These are phyloP conservation scores for Amesomyces nigricolor DNA, from an alignment of 2,329 filamentous ascomycete genomes.

Conservation along the genomic window DNA sequence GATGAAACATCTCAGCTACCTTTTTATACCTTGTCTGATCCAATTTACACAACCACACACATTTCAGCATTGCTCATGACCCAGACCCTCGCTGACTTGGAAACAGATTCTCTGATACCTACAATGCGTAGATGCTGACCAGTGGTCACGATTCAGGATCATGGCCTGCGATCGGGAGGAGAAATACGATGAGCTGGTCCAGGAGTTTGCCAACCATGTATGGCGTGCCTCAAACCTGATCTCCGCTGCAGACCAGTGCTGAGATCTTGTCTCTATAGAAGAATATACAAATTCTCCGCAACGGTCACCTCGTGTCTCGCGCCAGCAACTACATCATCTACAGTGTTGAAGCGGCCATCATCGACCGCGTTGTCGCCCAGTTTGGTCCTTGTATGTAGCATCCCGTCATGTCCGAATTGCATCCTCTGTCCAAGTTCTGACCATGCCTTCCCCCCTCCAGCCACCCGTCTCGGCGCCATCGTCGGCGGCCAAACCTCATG, in stretches of 20 bases:
- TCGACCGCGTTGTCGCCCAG: constrained; percentile 77
- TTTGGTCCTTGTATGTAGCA: constrained; percentile 81
- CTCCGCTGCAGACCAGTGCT: constrained; percentile 36
- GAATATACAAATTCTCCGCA: constrained; percentile 80
- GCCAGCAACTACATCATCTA: constrained; percentile 98
- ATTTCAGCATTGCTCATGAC: constrained; percentile 19
- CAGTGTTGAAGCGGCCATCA: constrained; percentile 90
- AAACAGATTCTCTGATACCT: constrained; percentile 10
- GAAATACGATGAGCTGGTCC: constrained; percentile 71
- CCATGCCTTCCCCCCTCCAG: constrained; percentile 40
- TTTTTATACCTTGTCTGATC: constrained; percentile 81
- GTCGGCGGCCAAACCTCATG: constrained; percentile 97
- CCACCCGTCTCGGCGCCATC: constrained; percentile 90
- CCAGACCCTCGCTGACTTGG: constrained; percentile 19
- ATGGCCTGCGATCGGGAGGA: constrained; percentile 91
- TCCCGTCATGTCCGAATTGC: constrained; percentile 11
- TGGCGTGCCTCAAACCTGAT: constrained; percentile 34
- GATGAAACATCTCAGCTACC: constrained; percentile 99
- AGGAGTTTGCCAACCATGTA: constrained; percentile 87
- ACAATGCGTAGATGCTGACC: constrained; percentile 16
- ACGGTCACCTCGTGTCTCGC: constrained; percentile 93
- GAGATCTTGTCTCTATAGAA: constrained; percentile 56
- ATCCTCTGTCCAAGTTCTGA: constrained; percentile 16
- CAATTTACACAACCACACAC: constrained; percentile 21
- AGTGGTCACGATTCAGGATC: constrained; percentile 54